These are phyloP conservation scores for Fusarium oxysporum DNA, from an alignment of 2,329 filamentous ascomycete species.

Conservation along the genomic window DNA sequence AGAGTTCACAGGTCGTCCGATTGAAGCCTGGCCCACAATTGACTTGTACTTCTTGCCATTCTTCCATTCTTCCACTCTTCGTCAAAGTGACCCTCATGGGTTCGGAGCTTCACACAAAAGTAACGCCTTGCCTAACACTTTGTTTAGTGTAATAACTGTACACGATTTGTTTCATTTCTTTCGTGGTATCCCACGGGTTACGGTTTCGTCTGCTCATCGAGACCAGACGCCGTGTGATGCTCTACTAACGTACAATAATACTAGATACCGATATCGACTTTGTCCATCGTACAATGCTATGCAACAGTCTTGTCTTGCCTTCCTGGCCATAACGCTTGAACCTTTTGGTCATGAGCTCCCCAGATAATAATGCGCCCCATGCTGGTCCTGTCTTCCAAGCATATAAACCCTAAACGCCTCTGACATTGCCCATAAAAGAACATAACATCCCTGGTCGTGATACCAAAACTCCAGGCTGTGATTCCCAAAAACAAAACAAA, in stretches of 20 bases:
- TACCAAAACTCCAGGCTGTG: conserved; percentile 24
- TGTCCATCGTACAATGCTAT: conserved; percentile 10
- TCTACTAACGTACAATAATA: conserved; percentile 27
- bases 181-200: neutral
- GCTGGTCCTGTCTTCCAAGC: conserved; percentile 38
- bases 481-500: neutral
- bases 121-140: neutral
- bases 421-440: conserved; percentile 2
- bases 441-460: conserved; percentile 14
- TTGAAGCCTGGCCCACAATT: neutral
- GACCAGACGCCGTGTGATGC: neutral
- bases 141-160: neutral
- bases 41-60: neutral
- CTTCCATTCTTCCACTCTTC: neutral
- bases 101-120: neutral
- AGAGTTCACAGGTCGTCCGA: conserved; percentile 12
- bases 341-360: conserved; percentile 1
- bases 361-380: conserved; percentile 14
- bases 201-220: neutral
- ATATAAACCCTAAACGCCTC: conserved; percentile 20
- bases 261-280: conserved; percentile 13
- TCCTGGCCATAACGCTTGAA: conserved; percentile 4
- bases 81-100: neutral
- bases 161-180: neutral
- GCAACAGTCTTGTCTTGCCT: conserved; percentile 2